Percentiles rank a stretch among this genome's conserved stretches.
Conservation (phyloP, 257 asterid genomes). For the Forsythia viridissima region DNA sequence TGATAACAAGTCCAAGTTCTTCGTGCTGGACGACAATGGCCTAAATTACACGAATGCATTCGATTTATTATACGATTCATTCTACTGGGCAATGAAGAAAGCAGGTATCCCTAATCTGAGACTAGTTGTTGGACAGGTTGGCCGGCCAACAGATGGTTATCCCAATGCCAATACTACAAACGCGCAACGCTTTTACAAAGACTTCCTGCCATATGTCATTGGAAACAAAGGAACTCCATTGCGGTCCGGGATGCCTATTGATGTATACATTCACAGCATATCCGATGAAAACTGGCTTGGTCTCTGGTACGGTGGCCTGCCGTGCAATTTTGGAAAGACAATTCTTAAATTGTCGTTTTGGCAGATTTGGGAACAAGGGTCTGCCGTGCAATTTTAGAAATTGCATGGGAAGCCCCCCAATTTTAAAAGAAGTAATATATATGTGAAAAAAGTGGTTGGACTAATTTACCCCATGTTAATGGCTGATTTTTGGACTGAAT, state of each 20-base stretch:
- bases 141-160: constrained; percentile 70
- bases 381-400: no score
- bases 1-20: constrained; percentile 29
- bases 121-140: constrained; percentile 45
- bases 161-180: constrained; percentile 18
- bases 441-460: no score
- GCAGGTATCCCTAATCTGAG: constrained; percentile 29
- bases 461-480: no score
- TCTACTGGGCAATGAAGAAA: constrained; percentile 38
- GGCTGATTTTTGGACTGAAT: no score
- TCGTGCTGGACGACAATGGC: constrained; percentile 25
- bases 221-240: constrained; percentile 47
- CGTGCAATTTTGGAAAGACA: no score
- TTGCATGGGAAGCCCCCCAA: no score
- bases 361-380: no score
- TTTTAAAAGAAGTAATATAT: no score
- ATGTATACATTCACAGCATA: constrained; percentile 37
- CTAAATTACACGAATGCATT: constrained; percentile 39
- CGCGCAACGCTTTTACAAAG: constrained; percentile 43
- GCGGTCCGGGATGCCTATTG: constrained; percentile 32
- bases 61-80: constrained; percentile 45
- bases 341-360: no score
- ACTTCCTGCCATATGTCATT: constrained; percentile 29
- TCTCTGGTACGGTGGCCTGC: not conserved
- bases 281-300: constrained; percentile 40